Evolutionary conservation across 108 stramenopile species (phyloP), one percentile per base, ranked within the genome.

Genomic region (Skeletonema potamos): DNA sequence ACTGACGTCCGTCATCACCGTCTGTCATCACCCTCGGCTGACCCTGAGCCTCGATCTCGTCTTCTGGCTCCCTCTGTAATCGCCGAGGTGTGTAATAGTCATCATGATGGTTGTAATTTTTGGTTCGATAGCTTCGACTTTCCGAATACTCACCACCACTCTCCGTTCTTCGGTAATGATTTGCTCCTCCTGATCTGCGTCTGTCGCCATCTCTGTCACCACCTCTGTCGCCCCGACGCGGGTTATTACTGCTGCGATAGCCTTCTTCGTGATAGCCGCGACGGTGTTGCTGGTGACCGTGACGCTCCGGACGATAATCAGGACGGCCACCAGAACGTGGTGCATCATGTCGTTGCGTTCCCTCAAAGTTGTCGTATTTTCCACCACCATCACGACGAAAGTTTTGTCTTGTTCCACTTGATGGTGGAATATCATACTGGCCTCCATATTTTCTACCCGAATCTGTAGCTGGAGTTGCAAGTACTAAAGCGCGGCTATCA

Each of bases 401-500:
- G 22, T 37, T 37, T 37, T 37, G 36, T 37, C 56, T 64, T 30
- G 29, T 20, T 44, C 58, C 41, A 6, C 33, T 48, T 32, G 62
- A 56, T 29, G 67, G 37, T 13, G 77, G 70, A 22, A 58, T 46
- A 20, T 69, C 70, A 66, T 71, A 70, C 33, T 78, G 60, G 22
- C 68, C 62, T 26, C 61, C 67, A 32, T 77, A 77, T 17, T 43
- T 11, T 56, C 29, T 41, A 46, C 60, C 64, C 7, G 68, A 36
- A 20, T 77, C 76, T 10, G 58, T 64, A 2, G 64, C 46, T 7
- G 34, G 3, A 15, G 71, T 59, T n/a, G 70, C 36, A 10, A 37
- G 64, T 2, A 78, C 77, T 51, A 78, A 66, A 22, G 77, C 77
- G 54, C 63, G 77, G 46, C 77, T 69, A 26, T 57, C 17, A 7